Percentiles rank a stretch among this genome's conserved stretches.
phyloP scores from a whole-genome alignment of 768 basidiomycete genomes.

The Xerocomellus chrysenteron region DNA sequence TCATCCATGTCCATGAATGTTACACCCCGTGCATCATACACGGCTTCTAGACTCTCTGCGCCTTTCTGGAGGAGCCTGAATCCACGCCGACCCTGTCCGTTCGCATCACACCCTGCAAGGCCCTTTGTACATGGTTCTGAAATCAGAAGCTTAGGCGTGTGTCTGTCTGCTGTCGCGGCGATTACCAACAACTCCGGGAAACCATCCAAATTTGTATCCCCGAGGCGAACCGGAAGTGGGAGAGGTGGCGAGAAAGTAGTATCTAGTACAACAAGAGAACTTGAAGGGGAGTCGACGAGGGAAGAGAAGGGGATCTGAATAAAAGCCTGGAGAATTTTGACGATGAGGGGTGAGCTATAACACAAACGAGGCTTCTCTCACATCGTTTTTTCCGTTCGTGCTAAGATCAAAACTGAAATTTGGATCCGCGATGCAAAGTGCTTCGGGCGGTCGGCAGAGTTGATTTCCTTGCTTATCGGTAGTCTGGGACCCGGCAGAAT shows the following conservation, averaged over 20 bases:
- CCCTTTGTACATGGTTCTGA: slow-evolving; percentile 61
- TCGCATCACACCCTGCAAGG: slow-evolving; percentile 54
- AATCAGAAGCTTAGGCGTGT: slow-evolving; percentile 59
- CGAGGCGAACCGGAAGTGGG: slow-evolving; percentile 77
- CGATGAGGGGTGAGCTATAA: neutral
- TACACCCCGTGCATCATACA: slow-evolving; percentile 78
- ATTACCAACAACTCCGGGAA: slow-evolving; percentile 84
- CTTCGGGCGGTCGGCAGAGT: slow-evolving; percentile 71
- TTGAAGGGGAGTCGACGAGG: slow-evolving; percentile 48
- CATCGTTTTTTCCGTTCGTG: slow-evolving; percentile 48
- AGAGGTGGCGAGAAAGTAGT: slow-evolving; percentile 61
- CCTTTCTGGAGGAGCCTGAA: slow-evolving; percentile 59
- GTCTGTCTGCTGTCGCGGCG: slow-evolving; percentile 42
- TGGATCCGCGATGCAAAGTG: slow-evolving; percentile 81
- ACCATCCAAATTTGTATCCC: slow-evolving; percentile 91
- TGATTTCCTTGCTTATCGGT: slow-evolving; percentile 47
- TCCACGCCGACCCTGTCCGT: slow-evolving; percentile 57
- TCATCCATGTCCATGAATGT: slow-evolving; percentile 93
- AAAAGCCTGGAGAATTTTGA: slow-evolving; percentile 49
- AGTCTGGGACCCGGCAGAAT: slow-evolving; percentile 49
- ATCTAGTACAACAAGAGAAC: slow-evolving; percentile 70
- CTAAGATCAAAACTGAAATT: slow-evolving; percentile 76
- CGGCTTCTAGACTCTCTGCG: slow-evolving; percentile 55
- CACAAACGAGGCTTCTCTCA: slow-evolving; percentile 27
- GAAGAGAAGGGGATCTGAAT: slow-evolving; percentile 62